Base-by-base conservation (phyloP, 768 basidiomycete genomes). In the Clavulina sp. region DNA sequence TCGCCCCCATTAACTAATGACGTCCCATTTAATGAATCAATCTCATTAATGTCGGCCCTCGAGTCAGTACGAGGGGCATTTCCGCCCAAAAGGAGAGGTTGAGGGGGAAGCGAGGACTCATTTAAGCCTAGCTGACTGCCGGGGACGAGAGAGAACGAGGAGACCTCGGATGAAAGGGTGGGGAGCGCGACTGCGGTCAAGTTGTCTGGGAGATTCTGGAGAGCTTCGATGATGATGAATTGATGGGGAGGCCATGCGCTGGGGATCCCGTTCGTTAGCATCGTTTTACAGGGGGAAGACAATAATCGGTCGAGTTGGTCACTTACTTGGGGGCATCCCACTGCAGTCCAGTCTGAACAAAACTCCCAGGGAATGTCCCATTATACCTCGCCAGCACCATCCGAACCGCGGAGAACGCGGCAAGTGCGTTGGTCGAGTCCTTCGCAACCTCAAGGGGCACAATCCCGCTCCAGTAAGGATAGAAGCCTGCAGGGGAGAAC, bases 191-290 rank as follows among this genome's bases (percentile, higher is more conserved):
- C 70, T 5, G 67, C 69, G 0, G 86, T 78, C 33, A 89, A 59
- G 61, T 85, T 83, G 21, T 77, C 59, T 0, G 86, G 86, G 18
- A 96, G 68, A 7, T 77, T 73, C 32, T 73, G 72, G 34, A 96
- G 74, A 0, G 89, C 88, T 52, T 80, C 70, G 41, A 93, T 72
- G 26, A 76, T 66, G 56, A 93, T 83, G 63, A 86, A 80, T 56
- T 83, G 82, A 58, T 86, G 82, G 5, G 84, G 81, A 18, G 84
- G 84, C 88, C 87, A 95, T 1, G 80, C 64, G 59, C 88, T 89
- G 59, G 51, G 46, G 50, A 32, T n/a, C 5, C 47, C 28, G 48
- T n/a, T 49, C 26, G 18, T 26, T 6, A 44, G n/a, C n/a, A n/a
- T n/a, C n/a, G n/a, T n/a, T n/a, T n/a, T n/a, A n/a, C n/a, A n/a